Conservation (phyloP, 75 land plant genomes). For the Adiantum capillusveneris region DNA sequence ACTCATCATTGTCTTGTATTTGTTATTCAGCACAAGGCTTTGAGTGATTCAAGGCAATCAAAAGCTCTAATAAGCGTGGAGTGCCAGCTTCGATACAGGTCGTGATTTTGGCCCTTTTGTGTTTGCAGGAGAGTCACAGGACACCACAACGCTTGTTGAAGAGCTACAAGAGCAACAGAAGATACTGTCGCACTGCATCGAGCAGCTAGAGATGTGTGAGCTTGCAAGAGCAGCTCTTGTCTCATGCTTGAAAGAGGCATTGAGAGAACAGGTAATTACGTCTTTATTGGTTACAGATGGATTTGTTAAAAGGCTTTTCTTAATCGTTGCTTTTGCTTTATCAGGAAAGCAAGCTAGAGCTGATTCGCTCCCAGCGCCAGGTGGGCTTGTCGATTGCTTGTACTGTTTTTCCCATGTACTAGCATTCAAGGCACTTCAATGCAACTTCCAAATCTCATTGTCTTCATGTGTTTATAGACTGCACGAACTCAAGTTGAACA, state of each 20-base stretch:
- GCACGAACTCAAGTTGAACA: slow-evolving; percentile 30
- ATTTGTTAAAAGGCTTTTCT: background rate
- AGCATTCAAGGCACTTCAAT: too few species aligned
- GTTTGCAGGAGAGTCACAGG: slow-evolving; percentile 23
- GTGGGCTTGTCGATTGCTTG: slow-evolving; percentile 21
- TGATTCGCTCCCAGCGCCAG: slow-evolving; percentile 55
- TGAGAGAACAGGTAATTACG: slow-evolving; percentile 54
- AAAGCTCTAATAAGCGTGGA: too few species aligned
- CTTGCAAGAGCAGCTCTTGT: slow-evolving; percentile 48
- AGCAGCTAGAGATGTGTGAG: slow-evolving; percentile 51
- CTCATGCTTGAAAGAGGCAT: slow-evolving; percentile 50
- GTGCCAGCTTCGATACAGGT: too few species aligned
- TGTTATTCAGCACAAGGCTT: too few species aligned
- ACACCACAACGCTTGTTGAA: slow-evolving; percentile 26
- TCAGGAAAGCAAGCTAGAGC: slow-evolving; percentile 59
- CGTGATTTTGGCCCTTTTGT: too few species aligned
- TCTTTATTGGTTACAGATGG: background rate
- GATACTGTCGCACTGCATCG: slow-evolving; percentile 48
- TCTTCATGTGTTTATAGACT: slow-evolving; percentile 17
- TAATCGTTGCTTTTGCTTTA: background rate
- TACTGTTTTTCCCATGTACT: too few species aligned
- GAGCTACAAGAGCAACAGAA: slow-evolving; percentile 51
- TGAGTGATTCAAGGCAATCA: too few species aligned
- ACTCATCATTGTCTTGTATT: too few species aligned
- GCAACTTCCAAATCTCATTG: too few species aligned